phyloP scores from a whole-genome alignment of 2,329 filamentous ascomycete genomes.

The Passalora sequoiae region DNA sequence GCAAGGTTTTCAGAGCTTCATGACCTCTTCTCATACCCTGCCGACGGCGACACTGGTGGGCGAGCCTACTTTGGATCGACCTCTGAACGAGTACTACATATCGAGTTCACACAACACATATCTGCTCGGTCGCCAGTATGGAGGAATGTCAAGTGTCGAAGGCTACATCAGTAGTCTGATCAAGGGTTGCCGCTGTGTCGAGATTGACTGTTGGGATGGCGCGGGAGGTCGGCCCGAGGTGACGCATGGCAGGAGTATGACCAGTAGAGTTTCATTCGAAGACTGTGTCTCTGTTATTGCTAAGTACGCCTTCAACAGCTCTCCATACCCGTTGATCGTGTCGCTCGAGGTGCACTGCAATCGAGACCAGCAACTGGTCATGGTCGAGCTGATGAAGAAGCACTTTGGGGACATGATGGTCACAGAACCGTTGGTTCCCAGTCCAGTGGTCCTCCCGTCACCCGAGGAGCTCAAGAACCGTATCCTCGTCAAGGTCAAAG shows the following conservation, averaged over 20 bases:
- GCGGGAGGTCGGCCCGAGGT: slow-evolving; percentile 81
- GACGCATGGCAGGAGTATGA: slow-evolving; percentile 84
- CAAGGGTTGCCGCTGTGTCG: slow-evolving; percentile 87
- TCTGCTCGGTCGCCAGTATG: slow-evolving; percentile 82
- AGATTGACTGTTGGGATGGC: slow-evolving; percentile 98
- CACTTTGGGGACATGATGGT: slow-evolving; percentile 78
- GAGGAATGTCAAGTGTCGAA: slow-evolving; percentile 85
- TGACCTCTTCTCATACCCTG: slow-evolving; percentile 55
- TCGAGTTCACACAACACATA: slow-evolving; percentile 99
- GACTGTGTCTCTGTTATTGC: slow-evolving; percentile 92
- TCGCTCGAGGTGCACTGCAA: slow-evolving; percentile 95
- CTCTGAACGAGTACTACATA: slow-evolving; percentile 94
- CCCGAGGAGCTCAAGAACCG: slow-evolving; percentile 78
- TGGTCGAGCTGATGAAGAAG: slow-evolving; percentile 84
- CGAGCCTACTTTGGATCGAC: slow-evolving; percentile 60
- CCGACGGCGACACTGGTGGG: slow-evolving; percentile 23
- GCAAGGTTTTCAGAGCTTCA: slow-evolving; percentile 69
- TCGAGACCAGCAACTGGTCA: slow-evolving; percentile 71
- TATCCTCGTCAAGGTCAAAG: slow-evolving; percentile 93
- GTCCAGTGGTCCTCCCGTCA: slow-evolving; percentile 66
- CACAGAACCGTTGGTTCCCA: slow-evolving; percentile 65
- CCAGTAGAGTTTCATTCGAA: slow-evolving; percentile 79
- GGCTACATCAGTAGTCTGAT: slow-evolving; percentile 87
- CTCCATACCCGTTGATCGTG: slow-evolving; percentile 84
- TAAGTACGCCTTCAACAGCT: slow-evolving; percentile 85